phyloP scores from a whole-genome alignment of 2,329 filamentous ascomycete genomes.

The Coccinonectria pachysandricola region DNA sequence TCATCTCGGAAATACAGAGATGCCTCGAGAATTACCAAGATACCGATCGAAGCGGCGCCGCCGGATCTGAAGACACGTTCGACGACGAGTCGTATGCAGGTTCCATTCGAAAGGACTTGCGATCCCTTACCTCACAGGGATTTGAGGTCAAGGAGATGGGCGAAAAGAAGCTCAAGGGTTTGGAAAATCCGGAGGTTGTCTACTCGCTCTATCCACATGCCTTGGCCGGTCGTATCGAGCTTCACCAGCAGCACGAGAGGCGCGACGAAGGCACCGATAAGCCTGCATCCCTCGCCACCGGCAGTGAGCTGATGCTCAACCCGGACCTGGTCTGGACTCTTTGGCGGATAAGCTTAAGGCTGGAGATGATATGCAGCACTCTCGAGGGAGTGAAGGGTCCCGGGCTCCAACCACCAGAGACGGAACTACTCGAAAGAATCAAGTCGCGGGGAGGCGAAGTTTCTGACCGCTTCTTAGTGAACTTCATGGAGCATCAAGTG shows the following conservation, averaged over 20 bases:
- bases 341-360: slow-evolving; percentile 77
- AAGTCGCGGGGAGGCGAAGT: slow-evolving; percentile 66
- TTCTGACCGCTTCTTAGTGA: slow-evolving; percentile 77
- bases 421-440: slow-evolving; percentile 64
- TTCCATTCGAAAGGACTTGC: slow-evolving; percentile 76
- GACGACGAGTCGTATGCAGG: slow-evolving; percentile 65
- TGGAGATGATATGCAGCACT: slow-evolving; percentile 87
- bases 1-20: slow-evolving; percentile 89
- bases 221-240: slow-evolving; percentile 67
- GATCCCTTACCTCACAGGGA: slow-evolving; percentile 77
- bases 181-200: slow-evolving; percentile 93
- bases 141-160: slow-evolving; percentile 97
- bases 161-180: slow-evolving; percentile 87
- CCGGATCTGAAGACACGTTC: slow-evolving; percentile 56
- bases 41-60: slow-evolving; percentile 58
- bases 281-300: slow-evolving; percentile 51
- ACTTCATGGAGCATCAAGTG: slow-evolving; percentile 90
- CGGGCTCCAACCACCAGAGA: slow-evolving; percentile 68
- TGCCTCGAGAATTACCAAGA: slow-evolving; percentile 86
- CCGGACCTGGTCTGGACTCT: slow-evolving; percentile 79
- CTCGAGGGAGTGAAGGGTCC: slow-evolving; percentile 61
- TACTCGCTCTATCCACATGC: slow-evolving; percentile 92
- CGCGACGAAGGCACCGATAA: slow-evolving; percentile 37
- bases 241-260: slow-evolving; percentile 46
- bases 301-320: slow-evolving; percentile 63